Base-by-base conservation (phyloP, 2,329 filamentous ascomycete genomes). In the Metarhizium sp. region DNA sequence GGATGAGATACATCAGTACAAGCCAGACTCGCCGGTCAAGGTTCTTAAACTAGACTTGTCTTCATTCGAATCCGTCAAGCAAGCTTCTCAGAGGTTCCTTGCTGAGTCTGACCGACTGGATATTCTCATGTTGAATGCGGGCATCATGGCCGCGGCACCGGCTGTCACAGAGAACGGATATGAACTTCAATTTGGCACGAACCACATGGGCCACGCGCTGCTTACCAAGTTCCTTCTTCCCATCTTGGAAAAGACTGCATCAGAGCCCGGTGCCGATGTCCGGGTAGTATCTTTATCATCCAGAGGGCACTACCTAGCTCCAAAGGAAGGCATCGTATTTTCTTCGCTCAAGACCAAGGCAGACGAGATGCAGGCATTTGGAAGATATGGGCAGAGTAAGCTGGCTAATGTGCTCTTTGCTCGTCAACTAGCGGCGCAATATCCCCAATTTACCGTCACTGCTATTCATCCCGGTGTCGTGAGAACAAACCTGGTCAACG, bases 181-280 rank as follows among this genome's bases (percentile, higher is more conserved):
- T 56, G 78, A 80, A 60, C 59, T 73, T 10, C 72, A 78, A 57
- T 77, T 79, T 56, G 75, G 71, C 1, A 75, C 71, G 2, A 80
- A 80, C 55, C 74, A 79, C 60, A 59, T 79, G 43, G 75, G 76
- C 16, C 75, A 78, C 53, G 73, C 76, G 5, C 67, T 75, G 2
- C 65, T 79, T 13, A 68, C 69, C 10, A 70, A 71, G 53, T 66
- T 72, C 2, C 62, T 78, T 1, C 47, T 66, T 13, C 68, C 67
- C 3, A 16, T 63, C 0, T 57, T 72, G 51, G 53, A 61, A 6
- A 61, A 61, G 52, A 71, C 70, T 1, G 65, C 65, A 8, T 42
- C 52, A 11, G 34, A 40, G 1, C 14, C 49, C 16, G 58, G 55
- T 6, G 47, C 61, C 2, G 66, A 67, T 38, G 66, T 68, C 16